Base-by-base conservation (phyloP, 2,329 filamentous ascomycete genomes). In the Epichloe typhina region DNA sequence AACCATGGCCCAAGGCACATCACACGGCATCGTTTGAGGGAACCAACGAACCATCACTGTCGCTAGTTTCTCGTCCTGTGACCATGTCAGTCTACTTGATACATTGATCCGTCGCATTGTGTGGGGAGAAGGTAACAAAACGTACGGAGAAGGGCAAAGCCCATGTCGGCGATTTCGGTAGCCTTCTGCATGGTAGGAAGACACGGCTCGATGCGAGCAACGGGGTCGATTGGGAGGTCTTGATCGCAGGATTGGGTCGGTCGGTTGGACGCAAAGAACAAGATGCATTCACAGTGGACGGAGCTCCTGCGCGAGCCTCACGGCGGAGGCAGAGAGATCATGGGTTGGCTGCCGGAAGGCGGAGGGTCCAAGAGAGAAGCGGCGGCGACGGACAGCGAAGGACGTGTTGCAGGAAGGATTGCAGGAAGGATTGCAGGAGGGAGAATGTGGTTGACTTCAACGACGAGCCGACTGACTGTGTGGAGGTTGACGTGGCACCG, bases 111-210 rank as follows among this genome's bases (percentile, higher is more conserved):
- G 31, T 36, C 19, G 47, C 47, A 31, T 26, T 19, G 47, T n/a
- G 26, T 17, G 19, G 47, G 17, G 17, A 26, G 15, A 19, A 21
- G 5, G 40, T 19, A 23, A 13, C 5, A 23, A 31, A 38, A 60
- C 62, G 42, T 57, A 67, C 65, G 57, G 49, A 67, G 55, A 54
- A 67, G 60, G 55, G 55, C 55, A 42, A 64, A 56, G 61, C 63
- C 59, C 59, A 65, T 58, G 40, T 56, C 55, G 52, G 57, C 63
- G 47, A 65, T 52, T 2, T 60, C 46, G 39, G 58, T 51, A 31
- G 59, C 47, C 49, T 54, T 54, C 59, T 62, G 42, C 58, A 57
- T 59, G 57, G 42, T 52, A 48, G 55, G 53, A 47, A 31, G 21
- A 38, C 31, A 13, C 13, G 31, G 36, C 15, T 46, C 15, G 3